These are phyloP conservation scores for Pseudocohnilembus persalinus DNA, from an alignment of 169 alveolate genomes.

Conservation along the genomic window DNA sequence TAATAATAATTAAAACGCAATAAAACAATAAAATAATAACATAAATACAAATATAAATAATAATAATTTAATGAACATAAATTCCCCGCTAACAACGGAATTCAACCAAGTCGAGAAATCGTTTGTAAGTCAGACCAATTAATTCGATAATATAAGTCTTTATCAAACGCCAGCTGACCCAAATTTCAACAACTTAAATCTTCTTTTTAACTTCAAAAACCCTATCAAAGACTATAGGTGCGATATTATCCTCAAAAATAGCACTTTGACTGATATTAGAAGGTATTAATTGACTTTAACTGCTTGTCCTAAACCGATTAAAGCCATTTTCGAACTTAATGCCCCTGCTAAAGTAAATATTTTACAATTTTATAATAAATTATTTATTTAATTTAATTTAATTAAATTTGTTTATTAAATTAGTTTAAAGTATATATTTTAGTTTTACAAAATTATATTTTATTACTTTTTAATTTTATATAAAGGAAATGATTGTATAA, in stretches of 20 bases:
- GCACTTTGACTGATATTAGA: slow-evolving; percentile 82
- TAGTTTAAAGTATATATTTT: no score
- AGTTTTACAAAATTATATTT: no score
- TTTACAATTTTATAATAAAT: background rate
- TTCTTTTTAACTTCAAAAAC: slow-evolving; percentile 30
- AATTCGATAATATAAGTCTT: background rate
- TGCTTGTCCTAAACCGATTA: slow-evolving; percentile 87
- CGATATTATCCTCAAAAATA: slow-evolving; percentile 64
- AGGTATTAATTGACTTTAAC: slow-evolving; percentile 78
- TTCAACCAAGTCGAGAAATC: background rate
- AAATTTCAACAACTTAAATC: background rate
- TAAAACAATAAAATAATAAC: no score
- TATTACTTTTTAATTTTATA: no score
- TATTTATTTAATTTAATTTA: no score
- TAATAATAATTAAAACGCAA: no score
- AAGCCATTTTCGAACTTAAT: slow-evolving; percentile 80
- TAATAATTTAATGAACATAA: no score
- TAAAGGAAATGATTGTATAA: slow-evolving; percentile 51
- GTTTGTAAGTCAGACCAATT: background rate
- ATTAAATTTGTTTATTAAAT: no score
- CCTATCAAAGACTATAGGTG: slow-evolving; percentile 63
- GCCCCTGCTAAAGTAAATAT: slow-evolving; percentile 83
- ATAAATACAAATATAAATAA: no score
- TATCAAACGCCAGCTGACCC: no score
- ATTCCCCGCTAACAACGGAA: background rate